Percentiles rank a stretch among this genome's conserved stretches.
phyloP scores from a whole-genome alignment of 2,329 filamentous ascomycete species.

The Fusarium pilosicola region DNA sequence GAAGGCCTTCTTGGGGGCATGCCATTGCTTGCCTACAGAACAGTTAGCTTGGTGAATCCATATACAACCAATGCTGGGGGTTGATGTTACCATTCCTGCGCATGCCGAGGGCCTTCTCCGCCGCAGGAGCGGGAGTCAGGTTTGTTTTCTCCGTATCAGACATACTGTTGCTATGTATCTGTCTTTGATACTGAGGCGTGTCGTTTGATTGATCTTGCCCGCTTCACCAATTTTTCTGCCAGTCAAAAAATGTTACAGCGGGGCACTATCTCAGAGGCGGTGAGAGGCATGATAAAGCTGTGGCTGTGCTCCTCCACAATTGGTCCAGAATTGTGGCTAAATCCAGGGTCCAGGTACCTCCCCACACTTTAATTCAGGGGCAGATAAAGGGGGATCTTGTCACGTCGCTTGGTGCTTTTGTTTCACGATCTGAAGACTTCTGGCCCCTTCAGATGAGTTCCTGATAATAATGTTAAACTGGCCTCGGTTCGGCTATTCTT shows the following conservation, averaged over 20 bases:
- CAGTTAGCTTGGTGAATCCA: slow-evolving; percentile 15
- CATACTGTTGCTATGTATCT: slow-evolving; percentile 51
- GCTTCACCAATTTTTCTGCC: slow-evolving; percentile 44
- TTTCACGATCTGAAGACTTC: slow-evolving; percentile 29
- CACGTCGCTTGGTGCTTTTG: slow-evolving; percentile 33
- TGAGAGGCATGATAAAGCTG: slow-evolving; percentile 13
- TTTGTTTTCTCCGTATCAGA: slow-evolving; percentile 49
- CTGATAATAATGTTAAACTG: neutral
- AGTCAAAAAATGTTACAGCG: slow-evolving; percentile 39
- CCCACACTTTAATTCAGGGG: slow-evolving; percentile 38
- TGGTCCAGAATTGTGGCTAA: slow-evolving; percentile 33
- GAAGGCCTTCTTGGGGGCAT: slow-evolving; percentile 83
- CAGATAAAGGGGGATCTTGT: slow-evolving; percentile 35
- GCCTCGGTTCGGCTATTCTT: neutral
- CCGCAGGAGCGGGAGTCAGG: slow-evolving; percentile 48
- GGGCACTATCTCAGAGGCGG: slow-evolving; percentile 33
- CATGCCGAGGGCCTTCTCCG: slow-evolving; percentile 68
- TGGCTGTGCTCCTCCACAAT: slow-evolving; percentile 25
- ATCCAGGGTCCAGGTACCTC: slow-evolving; percentile 36
- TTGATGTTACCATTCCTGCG: slow-evolving; percentile 78
- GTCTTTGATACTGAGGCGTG: slow-evolving; percentile 10
- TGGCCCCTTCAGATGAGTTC: slow-evolving; percentile 12
- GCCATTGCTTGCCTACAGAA: slow-evolving; percentile 90
- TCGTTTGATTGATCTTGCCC: slow-evolving; percentile 15
- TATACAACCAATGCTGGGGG: neutral